Conservation (phyloP, 139 green algal species). For the Pseudopediastrum boryanum region DNA sequence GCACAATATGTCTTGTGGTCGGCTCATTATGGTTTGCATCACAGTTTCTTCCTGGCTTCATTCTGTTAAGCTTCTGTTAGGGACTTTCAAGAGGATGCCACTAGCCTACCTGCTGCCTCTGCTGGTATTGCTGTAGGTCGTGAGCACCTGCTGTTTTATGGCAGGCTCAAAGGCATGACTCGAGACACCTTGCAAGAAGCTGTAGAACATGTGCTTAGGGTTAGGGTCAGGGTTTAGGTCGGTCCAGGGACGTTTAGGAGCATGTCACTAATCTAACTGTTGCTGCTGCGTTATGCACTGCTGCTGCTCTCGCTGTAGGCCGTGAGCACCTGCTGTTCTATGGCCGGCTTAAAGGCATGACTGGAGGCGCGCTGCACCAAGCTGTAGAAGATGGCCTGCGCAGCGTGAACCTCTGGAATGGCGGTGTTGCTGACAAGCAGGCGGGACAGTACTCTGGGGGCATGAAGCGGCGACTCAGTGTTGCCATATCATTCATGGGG, state of each 20-base stretch:
- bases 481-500: constrained; percentile 81
- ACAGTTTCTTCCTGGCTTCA: no score
- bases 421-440: constrained; percentile 47
- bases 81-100: no score
- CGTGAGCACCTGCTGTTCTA: constrained; percentile 93
- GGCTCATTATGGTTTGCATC: no score
- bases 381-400: constrained; percentile 55
- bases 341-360: constrained; percentile 81
- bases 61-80: no score
- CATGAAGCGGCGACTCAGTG: constrained; percentile 80
- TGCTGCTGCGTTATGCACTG: no score
- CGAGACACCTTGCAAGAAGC: constrained; percentile 36
- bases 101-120: no score
- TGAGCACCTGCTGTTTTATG: constrained; percentile 94
- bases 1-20: no score
- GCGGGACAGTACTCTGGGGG: constrained; percentile 72
- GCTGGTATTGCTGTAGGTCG: constrained; percentile 19
- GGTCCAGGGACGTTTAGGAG: no score
- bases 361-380: constrained; percentile 27
- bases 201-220: constrained; percentile 56
- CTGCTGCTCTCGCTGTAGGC: no score
- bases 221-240: no score
- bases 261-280: no score
- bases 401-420: constrained; percentile 55
- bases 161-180: constrained; percentile 78